Conservation (phyloP, 2,329 filamentous ascomycete genomes). For the Aureobasidium sp. region DNA sequence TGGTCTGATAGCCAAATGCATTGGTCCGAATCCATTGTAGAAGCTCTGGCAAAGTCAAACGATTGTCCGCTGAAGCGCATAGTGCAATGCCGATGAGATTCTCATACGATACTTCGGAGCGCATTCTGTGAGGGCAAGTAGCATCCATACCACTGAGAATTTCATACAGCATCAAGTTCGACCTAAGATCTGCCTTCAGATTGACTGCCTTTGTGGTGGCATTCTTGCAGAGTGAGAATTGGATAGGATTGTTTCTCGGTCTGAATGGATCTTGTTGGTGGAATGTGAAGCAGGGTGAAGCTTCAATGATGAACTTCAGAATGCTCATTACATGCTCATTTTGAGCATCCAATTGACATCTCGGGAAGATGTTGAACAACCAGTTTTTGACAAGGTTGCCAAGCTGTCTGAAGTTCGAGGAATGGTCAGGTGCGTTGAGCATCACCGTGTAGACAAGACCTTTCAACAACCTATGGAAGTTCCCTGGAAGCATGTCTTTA, state of each 20-base stretch:
- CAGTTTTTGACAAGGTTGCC: not conserved
- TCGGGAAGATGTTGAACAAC: not conserved
- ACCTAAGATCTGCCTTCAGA: not conserved
- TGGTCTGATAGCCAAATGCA: not conserved
- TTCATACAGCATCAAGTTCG: not conserved
- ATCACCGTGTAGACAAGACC: not conserved
- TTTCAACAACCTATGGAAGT: not conserved
- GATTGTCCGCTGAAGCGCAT: not conserved
- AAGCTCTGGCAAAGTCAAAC: not conserved
- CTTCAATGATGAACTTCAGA: not conserved
- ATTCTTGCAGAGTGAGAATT: not conserved
- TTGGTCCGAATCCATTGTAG: not conserved
- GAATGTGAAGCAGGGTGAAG: not conserved
- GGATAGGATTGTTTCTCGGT: not conserved
- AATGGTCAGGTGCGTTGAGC: not conserved
- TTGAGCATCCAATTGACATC: not conserved
- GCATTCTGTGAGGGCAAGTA: not conserved
- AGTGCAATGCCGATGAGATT: not conserved
- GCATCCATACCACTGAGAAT: too few species aligned
- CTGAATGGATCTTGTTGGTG: not conserved
- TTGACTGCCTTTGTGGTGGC: not conserved
- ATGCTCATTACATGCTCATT: not conserved
- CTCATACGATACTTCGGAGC: not conserved
- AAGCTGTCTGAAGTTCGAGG: not conserved
- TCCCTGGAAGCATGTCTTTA: not conserved